These are phyloP conservation scores for Lachancea sp. DNA, from an alignment of 805 yeast species.

Conservation along the genomic window DNA sequence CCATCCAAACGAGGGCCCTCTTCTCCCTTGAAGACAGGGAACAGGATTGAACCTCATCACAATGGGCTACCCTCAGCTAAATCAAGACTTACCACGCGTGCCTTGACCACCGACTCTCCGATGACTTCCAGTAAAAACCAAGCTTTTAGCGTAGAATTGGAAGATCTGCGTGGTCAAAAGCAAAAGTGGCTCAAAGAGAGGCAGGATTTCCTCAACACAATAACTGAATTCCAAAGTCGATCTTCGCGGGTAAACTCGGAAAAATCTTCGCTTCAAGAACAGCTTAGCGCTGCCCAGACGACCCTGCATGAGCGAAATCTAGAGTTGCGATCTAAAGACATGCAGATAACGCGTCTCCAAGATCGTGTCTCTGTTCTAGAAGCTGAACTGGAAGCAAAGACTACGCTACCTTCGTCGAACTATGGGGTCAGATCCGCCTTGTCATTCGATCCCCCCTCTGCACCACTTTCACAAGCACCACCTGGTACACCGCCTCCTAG, in stretches of 20 bases:
- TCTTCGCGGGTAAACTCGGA: conserved; percentile 46
- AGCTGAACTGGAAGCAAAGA: conserved; percentile 11
- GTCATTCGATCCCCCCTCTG: conserved; percentile 10
- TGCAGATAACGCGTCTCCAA: conserved; percentile 19
- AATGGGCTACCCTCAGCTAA: conserved; percentile 37
- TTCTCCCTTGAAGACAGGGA: conserved; percentile 50
- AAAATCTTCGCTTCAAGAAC: conserved; percentile 33
- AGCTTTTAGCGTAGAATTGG: conserved; percentile 7
- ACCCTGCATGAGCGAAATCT: conserved; percentile 18
- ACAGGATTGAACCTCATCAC: conserved; percentile 1
- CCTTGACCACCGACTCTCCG: conserved; percentile 11
- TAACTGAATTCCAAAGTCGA: conserved; percentile 28
- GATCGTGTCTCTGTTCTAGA: conserved; percentile 17
- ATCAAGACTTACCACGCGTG: conserved; percentile 33
- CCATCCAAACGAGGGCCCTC: conserved; percentile 68
- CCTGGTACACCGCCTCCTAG: conserved; percentile 9
- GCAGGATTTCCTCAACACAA: conserved; percentile 26
- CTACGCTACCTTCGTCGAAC: conserved; percentile 10
- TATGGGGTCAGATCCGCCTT: conserved; percentile 17
- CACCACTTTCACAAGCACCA: conserved; percentile 2
- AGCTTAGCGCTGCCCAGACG: conserved; percentile 18
- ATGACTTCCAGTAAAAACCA: not conserved
- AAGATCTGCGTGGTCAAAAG: conserved; percentile 48
- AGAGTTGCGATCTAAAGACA: conserved; percentile 19
- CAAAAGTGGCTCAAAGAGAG: conserved; percentile 31